Percentiles rank a stretch among this genome's conserved stretches.
Evolutionary conservation across 495 filamentous ascomycete species (phyloP).

Genomic region (Lasiosphaeriaceae sp.): DNA sequence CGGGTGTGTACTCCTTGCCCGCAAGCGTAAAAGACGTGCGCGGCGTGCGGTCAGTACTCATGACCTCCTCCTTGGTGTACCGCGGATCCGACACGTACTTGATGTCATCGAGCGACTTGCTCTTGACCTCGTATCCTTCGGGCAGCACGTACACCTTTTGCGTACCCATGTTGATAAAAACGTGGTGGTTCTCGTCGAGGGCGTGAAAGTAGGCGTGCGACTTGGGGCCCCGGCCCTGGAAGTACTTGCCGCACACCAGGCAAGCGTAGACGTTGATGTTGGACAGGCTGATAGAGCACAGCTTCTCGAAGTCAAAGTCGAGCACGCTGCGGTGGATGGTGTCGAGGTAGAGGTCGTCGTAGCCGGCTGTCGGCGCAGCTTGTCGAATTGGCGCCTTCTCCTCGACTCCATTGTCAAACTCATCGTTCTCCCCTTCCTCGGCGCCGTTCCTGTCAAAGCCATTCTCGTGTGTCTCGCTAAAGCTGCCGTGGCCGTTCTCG

Average conservation of each 20-base stretch:
- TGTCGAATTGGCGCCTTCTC: constrained; percentile 58
- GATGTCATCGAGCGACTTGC: constrained; percentile 95
- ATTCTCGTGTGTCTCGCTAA: neutral
- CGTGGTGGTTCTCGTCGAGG: constrained; percentile 90
- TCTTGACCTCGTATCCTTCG: constrained; percentile 95
- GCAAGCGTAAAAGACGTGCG: constrained; percentile 72
- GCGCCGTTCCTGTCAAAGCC: constrained; percentile 7
- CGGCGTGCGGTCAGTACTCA: constrained; percentile 72
- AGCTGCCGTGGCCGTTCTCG: constrained; percentile 11
- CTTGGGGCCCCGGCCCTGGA: constrained; percentile 87
- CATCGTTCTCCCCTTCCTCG: constrained; percentile 1
- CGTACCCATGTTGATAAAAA: constrained; percentile 94
- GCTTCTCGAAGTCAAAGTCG: constrained; percentile 97
- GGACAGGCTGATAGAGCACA: constrained; percentile 89
- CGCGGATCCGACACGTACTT: constrained; percentile 97
- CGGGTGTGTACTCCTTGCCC: constrained; percentile 81
- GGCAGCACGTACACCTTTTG: constrained; percentile 95
- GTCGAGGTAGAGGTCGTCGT: constrained; percentile 94
- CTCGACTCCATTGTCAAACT: constrained; percentile 39
- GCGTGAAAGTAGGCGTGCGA: constrained; percentile 98
- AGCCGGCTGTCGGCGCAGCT: constrained; percentile 77
- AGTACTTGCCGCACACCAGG: constrained; percentile 96
- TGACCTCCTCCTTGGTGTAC: constrained; percentile 73
- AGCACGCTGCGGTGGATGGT: constrained; percentile 87
- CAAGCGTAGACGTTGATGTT: constrained; percentile 99